Conservation (phyloP, 2,329 filamentous ascomycete genomes). For the Colletotrichum abscissum region DNA sequence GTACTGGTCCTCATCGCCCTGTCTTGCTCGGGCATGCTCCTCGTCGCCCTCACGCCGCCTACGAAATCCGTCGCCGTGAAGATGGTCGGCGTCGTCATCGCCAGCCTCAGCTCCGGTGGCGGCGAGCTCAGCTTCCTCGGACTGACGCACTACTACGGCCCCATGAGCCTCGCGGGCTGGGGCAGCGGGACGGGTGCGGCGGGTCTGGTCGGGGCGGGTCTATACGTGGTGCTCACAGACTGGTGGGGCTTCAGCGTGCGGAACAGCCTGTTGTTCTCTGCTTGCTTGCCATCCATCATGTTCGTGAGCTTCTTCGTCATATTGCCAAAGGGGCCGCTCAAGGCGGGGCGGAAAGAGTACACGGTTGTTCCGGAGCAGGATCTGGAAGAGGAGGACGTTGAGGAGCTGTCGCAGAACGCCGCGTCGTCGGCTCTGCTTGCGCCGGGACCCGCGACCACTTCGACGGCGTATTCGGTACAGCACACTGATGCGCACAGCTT, state of each 20-base stretch:
- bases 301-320: slow-evolving; percentile 86
- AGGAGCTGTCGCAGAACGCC: slow-evolving; percentile 48
- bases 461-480: slow-evolving; percentile 52
- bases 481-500: slow-evolving; percentile 48
- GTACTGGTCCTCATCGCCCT: slow-evolving; percentile 79
- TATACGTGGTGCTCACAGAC: slow-evolving; percentile 89
- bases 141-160: slow-evolving; percentile 92
- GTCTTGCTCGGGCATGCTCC: slow-evolving; percentile 87
- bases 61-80: slow-evolving; percentile 76
- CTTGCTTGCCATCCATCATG: slow-evolving; percentile 85
- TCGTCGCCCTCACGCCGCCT: slow-evolving; percentile 83
- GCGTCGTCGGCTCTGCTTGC: slow-evolving; percentile 62
- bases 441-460: slow-evolving; percentile 52
- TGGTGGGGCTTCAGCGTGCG: slow-evolving; percentile 80
- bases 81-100: slow-evolving; percentile 84
- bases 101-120: slow-evolving; percentile 85
- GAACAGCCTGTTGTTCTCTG: slow-evolving; percentile 79
- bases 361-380: slow-evolving; percentile 60
- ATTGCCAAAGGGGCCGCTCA: slow-evolving; percentile 76
- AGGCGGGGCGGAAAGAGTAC: slow-evolving; percentile 64
- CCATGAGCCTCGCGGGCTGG: slow-evolving; percentile 89
- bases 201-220: slow-evolving; percentile 85
- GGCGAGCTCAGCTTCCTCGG: slow-evolving; percentile 93
- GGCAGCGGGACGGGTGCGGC: slow-evolving; percentile 92
- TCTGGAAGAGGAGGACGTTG: slow-evolving; percentile 48